phyloP scores from a whole-genome alignment of 129 eudicot species.

The Arctium lappa region DNA sequence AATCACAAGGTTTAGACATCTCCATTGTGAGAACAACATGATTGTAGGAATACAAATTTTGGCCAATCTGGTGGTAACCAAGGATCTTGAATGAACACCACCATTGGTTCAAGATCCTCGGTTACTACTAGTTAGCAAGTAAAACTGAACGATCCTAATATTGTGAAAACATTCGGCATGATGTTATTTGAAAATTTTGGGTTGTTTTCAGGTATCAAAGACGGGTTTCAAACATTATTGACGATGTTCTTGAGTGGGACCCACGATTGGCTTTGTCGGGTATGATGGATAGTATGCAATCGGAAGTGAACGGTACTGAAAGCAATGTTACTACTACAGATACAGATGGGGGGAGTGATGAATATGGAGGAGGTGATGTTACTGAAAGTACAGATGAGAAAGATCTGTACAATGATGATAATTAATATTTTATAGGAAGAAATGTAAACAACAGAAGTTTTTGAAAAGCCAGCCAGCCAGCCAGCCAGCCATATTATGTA shows the following conservation, averaged over 20 bases:
- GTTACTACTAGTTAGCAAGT: too few species aligned
- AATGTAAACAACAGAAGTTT: slow-evolving; percentile 39
- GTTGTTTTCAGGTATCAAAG: slow-evolving; percentile 72
- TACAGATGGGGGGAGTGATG: slow-evolving; percentile 17
- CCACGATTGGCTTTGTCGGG: slow-evolving; percentile 93
- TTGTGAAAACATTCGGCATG: too few species aligned
- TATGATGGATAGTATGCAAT: slow-evolving; percentile 84
- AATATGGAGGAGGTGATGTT: slow-evolving; percentile 20
- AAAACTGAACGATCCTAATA: too few species aligned
- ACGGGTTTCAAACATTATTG: slow-evolving; percentile 95
- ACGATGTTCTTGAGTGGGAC: slow-evolving; percentile 95
- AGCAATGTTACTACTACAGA: slow-evolving; percentile 37
- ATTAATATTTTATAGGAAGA: slow-evolving; percentile 19
- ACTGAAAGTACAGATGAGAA: slow-evolving; percentile 38
- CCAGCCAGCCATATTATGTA: slow-evolving; percentile 17
- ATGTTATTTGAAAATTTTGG: too few species aligned
- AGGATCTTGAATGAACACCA: too few species aligned
- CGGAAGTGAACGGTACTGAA: slow-evolving; percentile 56
- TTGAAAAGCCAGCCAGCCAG: slow-evolving; percentile 16
- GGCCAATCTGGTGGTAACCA: too few species aligned
- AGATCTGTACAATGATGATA: slow-evolving; percentile 35
- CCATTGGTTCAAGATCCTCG: too few species aligned
- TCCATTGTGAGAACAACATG: too few species aligned
- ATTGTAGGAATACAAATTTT: too few species aligned
- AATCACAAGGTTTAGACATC: too few species aligned